These are phyloP conservation scores for Jaenimonas drosophilae DNA, from an alignment of 208 protist species.

Conservation along the genomic window DNA sequence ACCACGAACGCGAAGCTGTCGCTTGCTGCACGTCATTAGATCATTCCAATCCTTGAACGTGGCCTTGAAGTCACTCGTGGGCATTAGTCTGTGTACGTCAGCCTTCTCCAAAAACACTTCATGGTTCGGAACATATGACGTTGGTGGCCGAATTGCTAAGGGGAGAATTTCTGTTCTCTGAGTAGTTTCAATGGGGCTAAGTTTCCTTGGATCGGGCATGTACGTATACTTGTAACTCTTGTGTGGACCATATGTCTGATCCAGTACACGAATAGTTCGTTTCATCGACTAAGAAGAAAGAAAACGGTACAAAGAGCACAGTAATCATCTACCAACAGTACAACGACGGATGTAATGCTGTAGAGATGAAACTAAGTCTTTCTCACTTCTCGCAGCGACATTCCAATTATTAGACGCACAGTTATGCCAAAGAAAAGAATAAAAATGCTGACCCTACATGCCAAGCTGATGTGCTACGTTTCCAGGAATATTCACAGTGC, in stretches of 20 bases:
- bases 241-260: constrained; percentile 78
- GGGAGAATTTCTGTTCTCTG: constrained; percentile 72
- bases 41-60: constrained; percentile 90
- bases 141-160: constrained; percentile 74
- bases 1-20: constrained; percentile 67
- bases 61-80: constrained; percentile 81
- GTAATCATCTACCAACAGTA: neutral
- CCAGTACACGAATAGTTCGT: constrained; percentile 12
- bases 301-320: neutral
- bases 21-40: constrained; percentile 82
- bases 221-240: constrained; percentile 91
- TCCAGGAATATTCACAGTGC: constrained; percentile 67
- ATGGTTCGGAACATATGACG: constrained; percentile 81
- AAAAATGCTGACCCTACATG: constrained; percentile 9
- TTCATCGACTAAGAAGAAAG: neutral
- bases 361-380: constrained; percentile 1
- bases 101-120: constrained; percentile 83
- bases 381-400: constrained; percentile 2
- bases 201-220: constrained; percentile 85
- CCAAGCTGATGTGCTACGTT: constrained; percentile 41
- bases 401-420: no score
- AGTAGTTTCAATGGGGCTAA: constrained; percentile 84
- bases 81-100: constrained; percentile 69
- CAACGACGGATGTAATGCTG: neutral
- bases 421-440: neutral